Conservation (phyloP, 495 filamentous ascomycete species). For the Bombardia bombarda region DNA sequence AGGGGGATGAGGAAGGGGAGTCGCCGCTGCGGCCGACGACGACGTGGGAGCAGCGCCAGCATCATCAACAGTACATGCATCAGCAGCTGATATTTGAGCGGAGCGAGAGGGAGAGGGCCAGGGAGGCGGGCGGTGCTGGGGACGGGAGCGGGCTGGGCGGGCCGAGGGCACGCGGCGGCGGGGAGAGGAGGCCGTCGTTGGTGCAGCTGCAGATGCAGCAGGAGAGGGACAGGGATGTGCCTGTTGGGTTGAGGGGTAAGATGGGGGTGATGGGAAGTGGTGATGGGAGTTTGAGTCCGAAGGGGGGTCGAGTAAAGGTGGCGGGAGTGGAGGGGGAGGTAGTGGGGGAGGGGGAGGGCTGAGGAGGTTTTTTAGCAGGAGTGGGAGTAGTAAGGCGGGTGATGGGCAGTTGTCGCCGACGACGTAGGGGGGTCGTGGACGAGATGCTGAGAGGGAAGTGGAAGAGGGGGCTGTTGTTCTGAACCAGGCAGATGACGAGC, state of each 20-base stretch:
- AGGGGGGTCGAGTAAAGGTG: slow-evolving; percentile 11
- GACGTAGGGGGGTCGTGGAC: too few relatives aligned
- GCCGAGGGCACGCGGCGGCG: too few relatives aligned
- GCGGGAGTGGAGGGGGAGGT: too few relatives aligned
- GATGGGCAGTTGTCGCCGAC: too few relatives aligned
- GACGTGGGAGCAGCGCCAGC: slow-evolving; percentile 12
- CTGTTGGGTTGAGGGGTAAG: too few relatives aligned
- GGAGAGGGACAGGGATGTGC: too few relatives aligned
- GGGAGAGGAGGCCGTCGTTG: slow-evolving; percentile 6
- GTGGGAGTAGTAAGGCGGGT: background rate
- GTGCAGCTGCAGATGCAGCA: slow-evolving; percentile 8
- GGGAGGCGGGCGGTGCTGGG: background rate
- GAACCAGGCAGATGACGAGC: too few relatives aligned
- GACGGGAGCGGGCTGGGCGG: too few relatives aligned
- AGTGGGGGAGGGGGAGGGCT: too few relatives aligned
- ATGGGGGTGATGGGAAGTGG: background rate
- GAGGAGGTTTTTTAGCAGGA: slow-evolving; percentile 18
- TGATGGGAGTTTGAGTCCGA: too few relatives aligned
- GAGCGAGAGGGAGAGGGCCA: slow-evolving; percentile 4
- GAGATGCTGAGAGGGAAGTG: too few relatives aligned
- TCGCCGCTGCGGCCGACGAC: slow-evolving; percentile 1
- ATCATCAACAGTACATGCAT: slow-evolving; percentile 21
- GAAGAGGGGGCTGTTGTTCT: too few relatives aligned
- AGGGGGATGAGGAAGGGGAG: background rate
- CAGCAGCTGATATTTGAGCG: slow-evolving; percentile 20